A percentile compares a stretch with the other conserved stretches of the same genome.
Evolutionary conservation across 306 rosid genomes (phyloP).

Genomic region (Fagus sylvatica): DNA sequence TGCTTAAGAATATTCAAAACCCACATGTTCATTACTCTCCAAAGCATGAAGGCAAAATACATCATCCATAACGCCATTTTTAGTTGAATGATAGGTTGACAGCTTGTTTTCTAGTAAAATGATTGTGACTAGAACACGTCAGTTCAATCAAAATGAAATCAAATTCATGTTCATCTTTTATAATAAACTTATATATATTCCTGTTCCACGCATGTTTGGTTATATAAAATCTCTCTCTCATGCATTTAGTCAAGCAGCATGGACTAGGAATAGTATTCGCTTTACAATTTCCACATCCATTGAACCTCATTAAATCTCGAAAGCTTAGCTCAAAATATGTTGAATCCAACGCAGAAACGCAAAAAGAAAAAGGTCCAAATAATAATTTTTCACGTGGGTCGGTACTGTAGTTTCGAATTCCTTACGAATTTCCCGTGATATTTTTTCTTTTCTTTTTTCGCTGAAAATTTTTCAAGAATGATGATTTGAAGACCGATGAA

Average conservation of each 20-base stretch:
- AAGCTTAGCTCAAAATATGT: neutral
- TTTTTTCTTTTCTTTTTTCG: too few relatives aligned
- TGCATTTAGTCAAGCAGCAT: slow-evolving; percentile 12
- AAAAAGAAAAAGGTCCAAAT: too few relatives aligned
- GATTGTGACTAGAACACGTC: neutral
- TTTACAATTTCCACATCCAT: slow-evolving; percentile 27
- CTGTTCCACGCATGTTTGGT: too few relatives aligned
- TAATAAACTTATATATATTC: neutral
- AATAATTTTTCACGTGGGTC: too few relatives aligned
- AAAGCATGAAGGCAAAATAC: neutral
- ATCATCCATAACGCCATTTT: neutral
- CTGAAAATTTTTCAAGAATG: too few relatives aligned
- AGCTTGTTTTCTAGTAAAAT: neutral
- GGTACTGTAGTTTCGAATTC: too few relatives aligned
- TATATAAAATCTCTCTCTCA: too few relatives aligned
- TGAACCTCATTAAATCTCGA: neutral
- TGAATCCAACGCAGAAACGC: too few relatives aligned
- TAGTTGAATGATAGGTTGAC: slow-evolving; percentile 10
- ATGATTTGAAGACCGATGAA: too few relatives aligned
- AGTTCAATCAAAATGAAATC: neutral
- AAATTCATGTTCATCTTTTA: neutral
- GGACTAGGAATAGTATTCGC: slow-evolving; percentile 17
- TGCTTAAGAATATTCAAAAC: slow-evolving; percentile 3
- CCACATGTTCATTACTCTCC: neutral
- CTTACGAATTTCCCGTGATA: too few relatives aligned